These are phyloP conservation scores for Magnolia sinica DNA, from an alignment of 164 flowering plant species.

Conservation along the genomic window DNA sequence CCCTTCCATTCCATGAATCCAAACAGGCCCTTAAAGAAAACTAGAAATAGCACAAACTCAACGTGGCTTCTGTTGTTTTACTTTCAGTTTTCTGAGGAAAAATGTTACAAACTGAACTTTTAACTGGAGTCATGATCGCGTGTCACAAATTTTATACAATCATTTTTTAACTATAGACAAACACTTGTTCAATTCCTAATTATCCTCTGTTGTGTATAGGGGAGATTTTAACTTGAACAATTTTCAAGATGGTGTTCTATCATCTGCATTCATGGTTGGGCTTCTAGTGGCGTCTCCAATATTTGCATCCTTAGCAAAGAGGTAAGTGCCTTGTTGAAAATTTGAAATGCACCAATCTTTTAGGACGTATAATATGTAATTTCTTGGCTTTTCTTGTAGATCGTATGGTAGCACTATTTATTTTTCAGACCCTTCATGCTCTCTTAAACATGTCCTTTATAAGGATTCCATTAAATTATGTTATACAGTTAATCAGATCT, in stretches of 20 bases:
- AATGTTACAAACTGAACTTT: no score
- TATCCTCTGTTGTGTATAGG: constrained; percentile 33
- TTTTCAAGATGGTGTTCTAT: constrained; percentile 91
- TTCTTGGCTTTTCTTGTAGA: neutral
- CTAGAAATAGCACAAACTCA: no score
- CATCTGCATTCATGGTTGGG: constrained; percentile 99
- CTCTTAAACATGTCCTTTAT: neutral
- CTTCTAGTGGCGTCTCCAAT: constrained; percentile 94
- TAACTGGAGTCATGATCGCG: no score
- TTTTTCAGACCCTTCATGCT: no score
- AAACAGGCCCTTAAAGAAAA: no score
- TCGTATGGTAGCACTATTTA: neutral
- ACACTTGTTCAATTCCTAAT: no score
- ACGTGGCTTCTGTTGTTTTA: no score
- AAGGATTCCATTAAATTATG: neutral
- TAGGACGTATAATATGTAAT: neutral
- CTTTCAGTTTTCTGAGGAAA: no score
- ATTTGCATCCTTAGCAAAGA: constrained; percentile 90
- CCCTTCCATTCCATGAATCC: no score
- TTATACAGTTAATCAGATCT: neutral
- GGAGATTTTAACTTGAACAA: constrained; percentile 81
- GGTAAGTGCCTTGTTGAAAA: constrained; percentile 37
- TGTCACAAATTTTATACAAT: no score
- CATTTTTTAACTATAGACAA: no score
- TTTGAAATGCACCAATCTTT: neutral